Evolutionary conservation across 2,329 filamentous ascomycete species (phyloP), one percentile per base, ranked within the genome.

Genomic region (Sclerotinia glacialis): DNA sequence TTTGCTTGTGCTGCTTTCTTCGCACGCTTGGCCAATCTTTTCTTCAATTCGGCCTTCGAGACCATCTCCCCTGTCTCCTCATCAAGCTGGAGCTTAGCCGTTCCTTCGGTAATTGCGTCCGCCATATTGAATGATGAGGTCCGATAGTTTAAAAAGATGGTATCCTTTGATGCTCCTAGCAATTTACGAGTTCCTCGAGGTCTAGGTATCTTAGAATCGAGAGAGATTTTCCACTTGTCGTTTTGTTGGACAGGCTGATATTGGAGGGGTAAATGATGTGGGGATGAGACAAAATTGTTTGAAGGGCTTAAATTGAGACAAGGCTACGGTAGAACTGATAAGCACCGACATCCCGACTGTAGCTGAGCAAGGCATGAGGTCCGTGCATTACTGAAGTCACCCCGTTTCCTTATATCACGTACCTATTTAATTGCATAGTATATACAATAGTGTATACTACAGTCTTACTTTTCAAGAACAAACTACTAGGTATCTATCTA

Each of bases 41-140:
- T 88, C 79, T 86, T 88, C 73, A 88, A 77, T 77, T 88, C 85
- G 71, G 82, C 82, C 76, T 86, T 87, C 58, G 85, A 86, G 52
- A 88, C 83, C 84, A 85, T 85, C 77, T 88, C 85, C n/a, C 85
- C 85, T 3, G 85, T 88, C 78, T 84, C 84, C 71, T 85, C 83
- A 76, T 88, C 85, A 46, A 87, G 82, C 75, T 85, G 79, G 53
- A 88, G 81, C 80, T 87, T 87, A 67, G 84, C 82, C 47, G 81
- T 79, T 61, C 77, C 78, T 67, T 76, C 76, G 40, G 72, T 70
- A 46, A 83, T 75, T 69, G 78, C 77, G 73, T 83, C 81, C 67
- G 82, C 79, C 82, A 84, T 84, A 4, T 14, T 64, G 42, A 26
- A 40, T 4, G 47, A 34, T 28, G 54, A 66, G 18, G 16, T 18